Evolutionary conservation across 2,329 filamentous ascomycete species (phyloP).

Genomic region (Colletotrichum karsti): DNA sequence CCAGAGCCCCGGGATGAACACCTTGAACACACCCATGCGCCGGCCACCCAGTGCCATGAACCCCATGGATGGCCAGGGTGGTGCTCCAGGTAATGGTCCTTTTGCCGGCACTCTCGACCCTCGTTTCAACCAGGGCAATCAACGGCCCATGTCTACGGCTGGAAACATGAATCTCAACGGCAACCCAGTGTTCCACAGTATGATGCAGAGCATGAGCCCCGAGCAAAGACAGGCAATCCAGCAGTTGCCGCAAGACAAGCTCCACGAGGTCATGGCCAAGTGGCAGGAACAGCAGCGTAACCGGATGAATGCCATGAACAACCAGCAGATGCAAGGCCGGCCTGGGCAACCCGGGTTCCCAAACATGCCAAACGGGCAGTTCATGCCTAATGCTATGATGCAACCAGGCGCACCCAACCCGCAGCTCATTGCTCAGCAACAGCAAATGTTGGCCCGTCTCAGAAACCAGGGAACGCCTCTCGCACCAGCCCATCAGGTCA

Average conservation of each 20-base stretch:
- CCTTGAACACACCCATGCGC: conserved; percentile 62
- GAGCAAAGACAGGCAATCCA: conserved; percentile 56
- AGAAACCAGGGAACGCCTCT: conserved; percentile 32
- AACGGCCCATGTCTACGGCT: conserved; percentile 48
- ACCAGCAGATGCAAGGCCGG: conserved; percentile 41
- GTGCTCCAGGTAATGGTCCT: conserved; percentile 52
- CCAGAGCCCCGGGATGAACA: conserved; percentile 68
- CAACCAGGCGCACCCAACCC: conserved; percentile 39
- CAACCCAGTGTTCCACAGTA: conserved; percentile 48
- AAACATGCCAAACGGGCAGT: conserved; percentile 37
- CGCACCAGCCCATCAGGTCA: conserved; percentile 42
- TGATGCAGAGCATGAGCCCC: conserved; percentile 53
- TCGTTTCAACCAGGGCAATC: conserved; percentile 62
- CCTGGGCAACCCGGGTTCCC: conserved; percentile 38
- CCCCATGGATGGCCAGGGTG: conserved; percentile 50
- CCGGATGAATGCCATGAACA: conserved; percentile 40
- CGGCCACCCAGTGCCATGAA: conserved; percentile 55
- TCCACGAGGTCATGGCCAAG: conserved; percentile 59
- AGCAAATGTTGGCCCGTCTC: conserved; percentile 34
- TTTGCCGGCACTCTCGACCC: conserved; percentile 62
- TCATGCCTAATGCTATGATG: conserved; percentile 39
- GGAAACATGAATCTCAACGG: conserved; percentile 39
- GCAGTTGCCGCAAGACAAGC: conserved; percentile 55
- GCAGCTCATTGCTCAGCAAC: conserved; percentile 34
- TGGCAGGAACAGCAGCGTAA: conserved; percentile 52